Base-by-base conservation (phyloP, 768 basidiomycete species). In the Paxillus involutus region DNA sequence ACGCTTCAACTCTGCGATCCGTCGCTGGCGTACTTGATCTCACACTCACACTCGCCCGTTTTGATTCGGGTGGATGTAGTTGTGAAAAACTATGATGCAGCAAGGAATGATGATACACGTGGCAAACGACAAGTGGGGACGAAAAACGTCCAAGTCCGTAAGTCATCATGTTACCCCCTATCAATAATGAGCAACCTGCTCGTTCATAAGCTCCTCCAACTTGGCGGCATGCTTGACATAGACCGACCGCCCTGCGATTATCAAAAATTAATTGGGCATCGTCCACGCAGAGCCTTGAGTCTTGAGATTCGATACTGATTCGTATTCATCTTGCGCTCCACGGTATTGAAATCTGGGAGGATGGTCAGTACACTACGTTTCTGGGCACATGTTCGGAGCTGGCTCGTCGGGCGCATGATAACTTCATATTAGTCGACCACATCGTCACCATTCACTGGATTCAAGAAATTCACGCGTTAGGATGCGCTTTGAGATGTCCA, bases 341-440 rank as follows among this genome's bases (percentile, higher is more conserved):
- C 96, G 2, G 91, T 94, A 51, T 76, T 73, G 62, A 98, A 82
- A 70, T 98, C 94, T 97, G 30, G 26, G 16, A 58, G 29, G 44
- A 35, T 16, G 44, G 36, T 57, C 19, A 54, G 41, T 16, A 21
- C 24, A 26, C 21, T 48, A 11, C 10, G 14, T 7, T 24, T 24
- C 30, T 21, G 11, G n/a, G n/a, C n/a, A n/a, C n/a, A n/a, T n/a
- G n/a, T n/a, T n/a, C n/a, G n/a, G n/a, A n/a, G 44, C 84, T 53
- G 60, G 93, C 94, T 94, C 95, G 98, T 98, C 3, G 97, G 97
- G 53, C 85, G 74, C 61, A 85, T 86, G 66, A 98, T 86, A 45
- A 94, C 83, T 19, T 92, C 87, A 69, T n/a, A n/a, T n/a, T 99
- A 99, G 66, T 98, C 95, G 7, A 79, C 69, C 6, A 95, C 94